phyloP scores from a whole-genome alignment of 192 early-diverging fungal genomes.

The Coemansia sp. region DNA sequence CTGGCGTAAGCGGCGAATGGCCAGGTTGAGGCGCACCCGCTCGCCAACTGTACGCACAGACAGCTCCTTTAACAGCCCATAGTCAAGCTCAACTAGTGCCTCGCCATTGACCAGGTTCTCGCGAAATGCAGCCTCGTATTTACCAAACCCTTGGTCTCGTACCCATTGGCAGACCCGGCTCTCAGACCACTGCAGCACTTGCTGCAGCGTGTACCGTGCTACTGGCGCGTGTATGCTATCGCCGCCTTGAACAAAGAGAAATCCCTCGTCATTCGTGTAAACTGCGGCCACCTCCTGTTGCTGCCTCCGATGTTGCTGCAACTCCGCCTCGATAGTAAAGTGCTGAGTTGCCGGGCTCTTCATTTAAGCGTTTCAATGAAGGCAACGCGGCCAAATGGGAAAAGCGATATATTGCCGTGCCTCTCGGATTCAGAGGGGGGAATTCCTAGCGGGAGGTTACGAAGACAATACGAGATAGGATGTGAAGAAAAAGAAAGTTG shows the following conservation, averaged over 20 bases:
- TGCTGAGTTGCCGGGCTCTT: constrained; percentile 34
- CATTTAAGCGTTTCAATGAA: constrained; percentile 9
- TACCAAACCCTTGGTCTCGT: constrained; percentile 54
- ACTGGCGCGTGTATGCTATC: not conserved
- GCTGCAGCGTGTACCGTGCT: constrained; percentile 41
- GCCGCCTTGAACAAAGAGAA: not conserved
- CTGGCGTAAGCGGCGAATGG: constrained; percentile 70
- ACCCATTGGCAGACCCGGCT: constrained; percentile 57
- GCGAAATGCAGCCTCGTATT: constrained; percentile 55
- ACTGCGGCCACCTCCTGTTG: not conserved
- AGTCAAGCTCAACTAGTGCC: constrained; percentile 79
- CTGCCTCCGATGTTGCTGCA: constrained; percentile 14
- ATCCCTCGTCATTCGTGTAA: not conserved
- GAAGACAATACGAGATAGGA: not conserved
- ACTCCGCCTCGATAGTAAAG: constrained; percentile 11
- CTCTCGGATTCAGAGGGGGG: not conserved
- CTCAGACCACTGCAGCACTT: constrained; percentile 56
- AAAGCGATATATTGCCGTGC: not conserved
- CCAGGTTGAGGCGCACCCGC: constrained; percentile 71
- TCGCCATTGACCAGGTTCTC: constrained; percentile 82
- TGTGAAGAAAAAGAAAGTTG: not conserved
- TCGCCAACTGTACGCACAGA: constrained; percentile 81
- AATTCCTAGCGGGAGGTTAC: not conserved
- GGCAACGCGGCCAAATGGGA: not conserved
- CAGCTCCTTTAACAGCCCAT: constrained; percentile 78